phyloP scores from a whole-genome alignment of 306 rosid species.

The Acacia melanoxylon region DNA sequence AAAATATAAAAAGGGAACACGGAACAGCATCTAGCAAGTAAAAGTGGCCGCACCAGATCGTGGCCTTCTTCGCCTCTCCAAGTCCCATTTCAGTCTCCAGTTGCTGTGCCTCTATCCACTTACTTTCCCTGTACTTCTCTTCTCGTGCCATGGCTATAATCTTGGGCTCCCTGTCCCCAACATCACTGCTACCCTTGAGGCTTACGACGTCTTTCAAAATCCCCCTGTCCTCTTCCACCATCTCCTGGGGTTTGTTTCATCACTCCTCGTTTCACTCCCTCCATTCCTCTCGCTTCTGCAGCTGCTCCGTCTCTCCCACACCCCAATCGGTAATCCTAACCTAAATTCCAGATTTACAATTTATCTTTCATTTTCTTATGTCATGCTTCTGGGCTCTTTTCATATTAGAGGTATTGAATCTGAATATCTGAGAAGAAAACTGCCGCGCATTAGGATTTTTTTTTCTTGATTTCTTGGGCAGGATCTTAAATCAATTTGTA shows the following conservation, averaged over 20 bases:
- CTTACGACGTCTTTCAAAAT: conserved; percentile 1
- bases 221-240: background rate
- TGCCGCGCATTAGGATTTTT: background rate
- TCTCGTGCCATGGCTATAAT: conserved; percentile 12
- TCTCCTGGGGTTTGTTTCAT: background rate
- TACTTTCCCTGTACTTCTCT: background rate
- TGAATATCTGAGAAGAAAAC: background rate
- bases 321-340: conserved; percentile 36
- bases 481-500: background rate
- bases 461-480: background rate
- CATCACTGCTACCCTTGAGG: background rate
- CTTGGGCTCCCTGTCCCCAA: conserved; percentile 4
- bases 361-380: background rate
- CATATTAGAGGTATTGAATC: background rate
- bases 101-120: background rate
- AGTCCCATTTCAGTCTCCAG: background rate
- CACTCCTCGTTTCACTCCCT: background rate
- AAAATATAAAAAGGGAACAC: too few relatives aligned
- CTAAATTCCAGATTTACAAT: background rate
- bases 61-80: background rate
- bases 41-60: background rate
- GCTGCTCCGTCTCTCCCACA: conserved; percentile 13
- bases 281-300: conserved; percentile 9
- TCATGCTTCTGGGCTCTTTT: background rate
- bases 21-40: background rate